Conservation (phyloP, 805 yeast genomes). For the Nakazawaea holstii region DNA sequence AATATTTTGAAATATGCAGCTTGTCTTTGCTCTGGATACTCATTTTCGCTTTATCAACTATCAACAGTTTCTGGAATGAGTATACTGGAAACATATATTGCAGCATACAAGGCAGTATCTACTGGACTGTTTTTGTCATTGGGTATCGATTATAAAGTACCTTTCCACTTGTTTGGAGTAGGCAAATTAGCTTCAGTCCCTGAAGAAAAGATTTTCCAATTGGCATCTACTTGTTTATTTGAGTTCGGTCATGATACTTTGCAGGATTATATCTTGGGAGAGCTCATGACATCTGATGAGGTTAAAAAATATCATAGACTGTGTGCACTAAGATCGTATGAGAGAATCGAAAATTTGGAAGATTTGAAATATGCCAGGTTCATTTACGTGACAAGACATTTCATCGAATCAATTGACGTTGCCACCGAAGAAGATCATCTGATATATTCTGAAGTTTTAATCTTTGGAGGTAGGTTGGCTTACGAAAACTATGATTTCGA, state of each 20-base stretch:
- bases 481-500: slow-evolving; percentile 36
- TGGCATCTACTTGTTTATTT: slow-evolving; percentile 31
- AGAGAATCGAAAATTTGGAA: slow-evolving; percentile 15
- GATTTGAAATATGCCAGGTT: slow-evolving; percentile 15
- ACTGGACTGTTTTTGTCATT: slow-evolving; percentile 30
- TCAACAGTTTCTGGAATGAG: slow-evolving; percentile 30
- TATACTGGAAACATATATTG: slow-evolving; percentile 25
- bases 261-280: slow-evolving; percentile 25
- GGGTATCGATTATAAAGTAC: slow-evolving; percentile 40
- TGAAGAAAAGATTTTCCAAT: slow-evolving; percentile 25
- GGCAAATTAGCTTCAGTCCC: slow-evolving; percentile 24
- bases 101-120: slow-evolving; percentile 29
- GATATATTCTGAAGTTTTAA: slow-evolving; percentile 32
- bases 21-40: slow-evolving; percentile 31
- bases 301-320: slow-evolving; percentile 28
- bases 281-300: slow-evolving; percentile 22
- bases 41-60: slow-evolving; percentile 33
- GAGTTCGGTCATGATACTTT: slow-evolving; percentile 36
- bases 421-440: slow-evolving; percentile 30
- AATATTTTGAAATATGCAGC: slow-evolving; percentile 34
- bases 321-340: slow-evolving; percentile 37
- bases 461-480: slow-evolving; percentile 39
- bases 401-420: slow-evolving; percentile 28
- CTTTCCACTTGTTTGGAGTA: slow-evolving; percentile 30
- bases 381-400: slow-evolving; percentile 34